Evolutionary conservation across 805 yeast species (phyloP).

Genomic region (Clavispora asparagi): DNA sequence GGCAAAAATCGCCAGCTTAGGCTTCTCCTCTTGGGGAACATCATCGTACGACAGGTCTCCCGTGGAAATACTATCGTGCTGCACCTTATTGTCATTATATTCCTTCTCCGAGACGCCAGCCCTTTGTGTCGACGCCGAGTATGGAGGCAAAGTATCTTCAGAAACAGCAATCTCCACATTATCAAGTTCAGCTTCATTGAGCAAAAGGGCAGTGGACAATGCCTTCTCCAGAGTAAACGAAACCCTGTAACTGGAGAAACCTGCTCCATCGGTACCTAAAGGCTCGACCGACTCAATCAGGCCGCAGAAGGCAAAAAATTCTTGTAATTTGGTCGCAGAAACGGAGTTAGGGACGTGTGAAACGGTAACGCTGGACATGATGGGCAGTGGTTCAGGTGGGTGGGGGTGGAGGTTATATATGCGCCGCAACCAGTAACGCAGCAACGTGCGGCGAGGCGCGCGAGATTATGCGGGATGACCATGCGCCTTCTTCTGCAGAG

Average conservation of each 20-base stretch:
- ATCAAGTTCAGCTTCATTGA: constrained; percentile 71
- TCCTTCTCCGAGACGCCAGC: constrained; percentile 4
- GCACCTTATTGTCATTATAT: constrained; percentile 17
- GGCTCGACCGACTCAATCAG: constrained; percentile 31
- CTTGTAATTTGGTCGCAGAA: constrained; percentile 46
- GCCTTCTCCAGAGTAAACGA: constrained; percentile 56
- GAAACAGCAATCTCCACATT: constrained; percentile 48
- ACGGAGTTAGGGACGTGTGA: constrained; percentile 50
- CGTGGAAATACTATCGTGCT: constrained; percentile 14
- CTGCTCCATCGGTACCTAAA: constrained; percentile 21
- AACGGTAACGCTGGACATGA: constrained; percentile 45
- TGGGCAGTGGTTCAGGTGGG: background rate
- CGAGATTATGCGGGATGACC: background rate
- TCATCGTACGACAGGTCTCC: constrained; percentile 40
- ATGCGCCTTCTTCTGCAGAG: background rate
- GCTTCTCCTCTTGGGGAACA: constrained; percentile 70
- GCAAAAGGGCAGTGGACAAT: constrained; percentile 61
- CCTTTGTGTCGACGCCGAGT: constrained; percentile 9
- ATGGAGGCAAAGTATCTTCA: constrained; percentile 15
- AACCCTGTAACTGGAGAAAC: constrained; percentile 42
- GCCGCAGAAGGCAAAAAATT: constrained; percentile 77
- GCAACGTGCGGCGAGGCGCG: background rate
- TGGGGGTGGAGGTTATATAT: background rate
- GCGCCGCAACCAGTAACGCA: background rate
- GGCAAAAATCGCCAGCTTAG: constrained; percentile 69